Evolutionary conservation across 352 stramenopile species (phyloP), one percentile per base, ranked within the genome.

Genomic region (Phytopythium helicoides): DNA sequence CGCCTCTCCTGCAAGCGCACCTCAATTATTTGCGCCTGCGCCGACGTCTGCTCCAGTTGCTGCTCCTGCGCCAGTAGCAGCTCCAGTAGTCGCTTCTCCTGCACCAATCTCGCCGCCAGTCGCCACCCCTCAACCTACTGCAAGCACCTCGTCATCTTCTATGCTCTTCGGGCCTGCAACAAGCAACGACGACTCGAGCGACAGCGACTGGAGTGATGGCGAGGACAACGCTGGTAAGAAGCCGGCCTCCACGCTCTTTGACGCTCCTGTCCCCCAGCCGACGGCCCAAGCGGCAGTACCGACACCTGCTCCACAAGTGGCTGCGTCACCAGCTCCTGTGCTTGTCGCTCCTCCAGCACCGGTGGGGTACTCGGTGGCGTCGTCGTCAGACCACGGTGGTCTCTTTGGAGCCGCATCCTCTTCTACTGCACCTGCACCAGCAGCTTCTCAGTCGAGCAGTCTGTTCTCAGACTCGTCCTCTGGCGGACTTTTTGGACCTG

Each of bases 191-290:
- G 60, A 86, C 39, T 78, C 73, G 11, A 85, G 73, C 41, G 77
- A 88, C 39, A 87, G 76, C 28, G 77, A 88, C 61, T 88, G 77
- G 77, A 86, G 76, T 33, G 75, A 86, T 49, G 67, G 81, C 40
- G 74, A 87, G 21, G 68, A 65, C n/a, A 58, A 58, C 18, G 26
- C 25, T 33, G 42, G 35, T 40, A 57, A 40, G 14, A 64, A 72
- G 16, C 34, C 50, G 10, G 44, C 47, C 11, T 60, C 71, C 14
- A 50, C 44, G 35, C 58, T 81, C 19, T 86, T 81, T 51, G 69
- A 66, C n/a, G 56, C 60, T 3, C 62, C 58, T 46, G 53, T 48
- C 49, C 26, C 57, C 11, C 54, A 47, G 26, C 44, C 61, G 19
- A 45, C 64, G 16, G 36, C 55, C 12, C n/a, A 23, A 22, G 41